Evolutionary conservation across 129 eudicot genomes (phyloP), one percentile per base, ranked within the genome.

Genomic region (Centrapalus pauciflorus): DNA sequence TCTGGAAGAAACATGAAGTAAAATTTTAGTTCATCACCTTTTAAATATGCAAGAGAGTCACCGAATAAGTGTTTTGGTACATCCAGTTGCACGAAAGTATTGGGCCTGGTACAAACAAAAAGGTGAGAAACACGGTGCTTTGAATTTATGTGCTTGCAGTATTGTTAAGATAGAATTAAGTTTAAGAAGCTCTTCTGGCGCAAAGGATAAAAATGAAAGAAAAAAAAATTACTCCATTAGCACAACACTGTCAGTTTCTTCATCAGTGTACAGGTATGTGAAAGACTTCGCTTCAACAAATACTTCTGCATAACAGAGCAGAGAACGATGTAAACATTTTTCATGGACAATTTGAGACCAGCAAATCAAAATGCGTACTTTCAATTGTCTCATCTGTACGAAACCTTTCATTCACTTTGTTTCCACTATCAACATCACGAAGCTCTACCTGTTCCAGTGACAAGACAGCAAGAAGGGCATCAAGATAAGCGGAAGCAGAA

Each of bases 361-460:
- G 5, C 55, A 56, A 30, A 50, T 67, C 2, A 49, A 74, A 70
- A 43, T 50, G 49, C 83, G 55, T 89, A 93, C 99, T 89, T 68
- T 93, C 96, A 68, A 93, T 76, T 1, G 87, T 55, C 78, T 93
- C 99, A 66, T 93, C 95, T 10, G 99, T 89, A 27, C 99, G 95
- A 55, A 93, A 61, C 69, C 96, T 86, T 82, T 93, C 99, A 55
- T 87, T 89, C 32, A 84, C 81, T 83, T 93, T 93, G 74, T 73
- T 93, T 72, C 99, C 96, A 66, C 90, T 86, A 46, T 89, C 99
- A 59, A 89, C 85, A 55, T 93, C 99, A 25, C 96, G 99, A 57
- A 93, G 91, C 84, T 93, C 99, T 48, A 93, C 95, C 97, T 91
- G 85, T 62, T 61, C 20, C 50, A 61, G 19, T 1, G 20, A 21